These are phyloP conservation scores for Ophiostoma sp. DNA, from an alignment of 2,329 filamentous ascomycete genomes.

Conservation along the genomic window DNA sequence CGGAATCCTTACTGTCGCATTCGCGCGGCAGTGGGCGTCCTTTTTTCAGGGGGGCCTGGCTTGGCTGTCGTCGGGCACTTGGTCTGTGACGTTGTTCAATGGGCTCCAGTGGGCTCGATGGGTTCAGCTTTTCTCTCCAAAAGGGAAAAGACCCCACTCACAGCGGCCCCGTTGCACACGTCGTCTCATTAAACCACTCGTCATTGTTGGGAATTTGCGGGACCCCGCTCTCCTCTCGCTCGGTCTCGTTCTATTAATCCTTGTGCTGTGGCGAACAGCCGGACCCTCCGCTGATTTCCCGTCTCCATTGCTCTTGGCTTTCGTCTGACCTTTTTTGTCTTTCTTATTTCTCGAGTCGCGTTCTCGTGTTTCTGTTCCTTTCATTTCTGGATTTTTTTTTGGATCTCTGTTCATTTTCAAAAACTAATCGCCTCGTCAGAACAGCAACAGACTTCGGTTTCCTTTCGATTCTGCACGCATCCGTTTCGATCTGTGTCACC, in stretches of 20 bases:
- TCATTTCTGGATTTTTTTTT: background rate
- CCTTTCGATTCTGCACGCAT: background rate
- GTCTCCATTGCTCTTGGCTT: background rate
- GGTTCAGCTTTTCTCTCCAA: background rate
- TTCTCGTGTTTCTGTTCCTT: background rate
- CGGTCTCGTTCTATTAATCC: background rate
- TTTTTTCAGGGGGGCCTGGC: background rate
- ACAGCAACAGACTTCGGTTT: background rate
- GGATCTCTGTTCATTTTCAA: background rate
- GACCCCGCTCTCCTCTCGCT: constrained; percentile 11
- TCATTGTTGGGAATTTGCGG: constrained; percentile 10
- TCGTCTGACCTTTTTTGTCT: background rate
- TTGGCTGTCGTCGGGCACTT: constrained; percentile 10
- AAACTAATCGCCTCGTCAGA: background rate
- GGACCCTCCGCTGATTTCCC: background rate
- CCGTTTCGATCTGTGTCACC: background rate
- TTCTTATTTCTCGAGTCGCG: background rate
- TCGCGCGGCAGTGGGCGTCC: constrained; percentile 8
- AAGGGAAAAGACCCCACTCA: background rate
- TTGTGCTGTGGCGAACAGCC: background rate
- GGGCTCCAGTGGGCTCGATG: background rate
- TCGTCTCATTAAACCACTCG: constrained; percentile 19
- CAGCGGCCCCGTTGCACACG: constrained; percentile 9
- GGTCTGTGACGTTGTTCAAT: background rate
- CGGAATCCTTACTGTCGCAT: constrained; percentile 13